Percentiles rank a stretch among this genome's conserved stretches.
These are phyloP conservation scores for Cystofilobasidium macerans DNA, from an alignment of 768 basidiomycete genomes.

Conservation along the genomic window DNA sequence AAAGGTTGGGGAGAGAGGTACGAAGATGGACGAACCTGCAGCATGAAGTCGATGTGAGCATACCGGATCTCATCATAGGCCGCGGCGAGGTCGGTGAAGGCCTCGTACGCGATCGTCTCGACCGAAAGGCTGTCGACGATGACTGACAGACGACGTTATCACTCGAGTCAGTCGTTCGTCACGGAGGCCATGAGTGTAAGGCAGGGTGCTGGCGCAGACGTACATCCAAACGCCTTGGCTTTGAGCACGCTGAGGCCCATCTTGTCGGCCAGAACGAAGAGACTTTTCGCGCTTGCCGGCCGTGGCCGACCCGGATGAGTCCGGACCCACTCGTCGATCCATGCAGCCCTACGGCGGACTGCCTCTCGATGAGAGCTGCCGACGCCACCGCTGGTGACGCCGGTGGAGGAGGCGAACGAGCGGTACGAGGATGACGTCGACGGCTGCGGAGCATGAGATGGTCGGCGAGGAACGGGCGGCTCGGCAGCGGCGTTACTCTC, in stretches of 20 bases:
- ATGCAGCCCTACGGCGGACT: too few species aligned
- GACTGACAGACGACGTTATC: conserved; percentile 35
- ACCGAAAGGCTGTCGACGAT: conserved; percentile 64
- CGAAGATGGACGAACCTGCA: conserved; percentile 25
- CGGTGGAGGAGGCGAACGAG: not conserved
- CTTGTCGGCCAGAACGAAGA: conserved; percentile 23
- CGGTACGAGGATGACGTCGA: not conserved
- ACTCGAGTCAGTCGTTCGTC: not conserved
- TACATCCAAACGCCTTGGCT: conserved; percentile 13
- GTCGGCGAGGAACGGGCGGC: not conserved
- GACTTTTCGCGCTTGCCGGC: conserved; percentile 19
- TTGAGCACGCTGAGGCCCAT: conserved; percentile 21
- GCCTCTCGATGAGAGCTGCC: too few species aligned
- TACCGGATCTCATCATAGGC: conserved; percentile 70
- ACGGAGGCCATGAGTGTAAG: not conserved
- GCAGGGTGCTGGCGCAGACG: not conserved
- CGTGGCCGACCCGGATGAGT: conserved; percentile 3
- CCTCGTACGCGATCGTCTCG: conserved; percentile 72
- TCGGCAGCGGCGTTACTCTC: too few species aligned
- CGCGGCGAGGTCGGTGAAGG: conserved; percentile 73
- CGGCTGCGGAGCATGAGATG: not conserved
- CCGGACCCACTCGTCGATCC: conserved; percentile 12
- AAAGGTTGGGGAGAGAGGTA: too few species aligned
- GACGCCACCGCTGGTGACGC: not conserved
- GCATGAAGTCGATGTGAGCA: conserved; percentile 40